phyloP scores from a whole-genome alignment of 129 eudicot species.

The Saposhnikovia divaricata region DNA sequence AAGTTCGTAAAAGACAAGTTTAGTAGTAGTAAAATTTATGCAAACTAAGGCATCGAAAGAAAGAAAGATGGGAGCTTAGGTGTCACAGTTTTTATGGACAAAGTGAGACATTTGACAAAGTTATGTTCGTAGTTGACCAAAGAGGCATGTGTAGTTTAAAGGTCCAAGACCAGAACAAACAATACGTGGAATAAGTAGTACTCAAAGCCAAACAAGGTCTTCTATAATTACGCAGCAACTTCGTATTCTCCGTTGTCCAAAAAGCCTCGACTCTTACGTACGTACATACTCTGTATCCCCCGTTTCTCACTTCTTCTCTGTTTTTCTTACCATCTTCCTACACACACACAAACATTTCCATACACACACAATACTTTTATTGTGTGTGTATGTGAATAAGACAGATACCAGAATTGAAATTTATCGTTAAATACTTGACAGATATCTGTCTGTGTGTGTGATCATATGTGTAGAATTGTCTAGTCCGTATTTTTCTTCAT shows the following conservation, averaged over 20 bases:
- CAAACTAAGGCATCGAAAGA: no score
- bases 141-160: background rate
- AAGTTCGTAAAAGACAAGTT: no score
- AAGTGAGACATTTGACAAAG: background rate
- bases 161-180: background rate
- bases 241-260: slow-evolving; percentile 5
- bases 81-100: background rate
- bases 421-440: background rate
- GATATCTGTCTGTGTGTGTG: background rate
- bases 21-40: no score
- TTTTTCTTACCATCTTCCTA: background rate
- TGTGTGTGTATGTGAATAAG: background rate
- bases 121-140: background rate
- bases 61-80: background rate
- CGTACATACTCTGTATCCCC: background rate
- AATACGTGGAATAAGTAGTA: background rate
- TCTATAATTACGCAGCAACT: background rate
- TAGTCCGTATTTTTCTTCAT: background rate
- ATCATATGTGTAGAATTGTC: background rate
- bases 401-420: background rate
- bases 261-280: background rate
- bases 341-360: background rate
- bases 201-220: background rate
- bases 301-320: background rate
- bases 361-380: background rate